Conservation (phyloP, 2,329 filamentous ascomycete genomes). For the Seiridium unicorne region DNA sequence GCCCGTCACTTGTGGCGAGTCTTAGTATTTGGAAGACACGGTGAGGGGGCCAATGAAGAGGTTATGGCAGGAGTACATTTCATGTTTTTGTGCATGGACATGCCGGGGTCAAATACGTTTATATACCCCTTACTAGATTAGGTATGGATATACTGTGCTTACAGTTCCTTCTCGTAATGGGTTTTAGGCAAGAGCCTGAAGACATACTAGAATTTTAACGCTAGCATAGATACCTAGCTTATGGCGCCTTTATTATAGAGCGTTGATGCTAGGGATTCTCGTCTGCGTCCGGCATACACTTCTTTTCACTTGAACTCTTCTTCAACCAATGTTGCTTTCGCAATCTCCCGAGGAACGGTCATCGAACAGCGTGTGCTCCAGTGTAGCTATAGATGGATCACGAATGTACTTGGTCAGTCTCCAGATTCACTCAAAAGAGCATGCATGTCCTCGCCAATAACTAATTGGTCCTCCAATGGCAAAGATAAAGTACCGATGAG, state of each 20-base stretch:
- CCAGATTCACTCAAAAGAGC: too few relatives aligned
- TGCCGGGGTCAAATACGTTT: slow-evolving; percentile 61
- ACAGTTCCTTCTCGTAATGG: slow-evolving; percentile 69
- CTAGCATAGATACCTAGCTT: slow-evolving; percentile 46
- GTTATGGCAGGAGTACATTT: slow-evolving; percentile 54
- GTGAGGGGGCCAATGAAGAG: slow-evolving; percentile 54
- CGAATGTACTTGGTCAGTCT: too few relatives aligned
- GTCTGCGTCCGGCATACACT: background rate
- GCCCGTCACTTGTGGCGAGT: slow-evolving; percentile 56
- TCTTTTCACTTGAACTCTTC: too few relatives aligned
- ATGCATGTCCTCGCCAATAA: too few relatives aligned
- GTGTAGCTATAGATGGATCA: too few relatives aligned
- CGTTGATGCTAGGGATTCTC: too few relatives aligned
- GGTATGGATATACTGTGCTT: slow-evolving; percentile 38
- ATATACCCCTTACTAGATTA: slow-evolving; percentile 54
- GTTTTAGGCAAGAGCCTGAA: slow-evolving; percentile 61
- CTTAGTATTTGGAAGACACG: slow-evolving; percentile 58
- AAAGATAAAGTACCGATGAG: too few relatives aligned
- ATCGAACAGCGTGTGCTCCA: too few relatives aligned
- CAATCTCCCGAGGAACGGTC: too few relatives aligned
- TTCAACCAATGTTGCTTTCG: too few relatives aligned
- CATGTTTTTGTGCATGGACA: slow-evolving; percentile 57
- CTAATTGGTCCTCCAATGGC: too few relatives aligned
- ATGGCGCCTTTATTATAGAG: too few relatives aligned
- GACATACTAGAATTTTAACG: slow-evolving; percentile 65